Evolutionary conservation across 108 stramenopile species (phyloP), one percentile per base, ranked within the genome.

Genomic region (Craspedostauros australis): DNA sequence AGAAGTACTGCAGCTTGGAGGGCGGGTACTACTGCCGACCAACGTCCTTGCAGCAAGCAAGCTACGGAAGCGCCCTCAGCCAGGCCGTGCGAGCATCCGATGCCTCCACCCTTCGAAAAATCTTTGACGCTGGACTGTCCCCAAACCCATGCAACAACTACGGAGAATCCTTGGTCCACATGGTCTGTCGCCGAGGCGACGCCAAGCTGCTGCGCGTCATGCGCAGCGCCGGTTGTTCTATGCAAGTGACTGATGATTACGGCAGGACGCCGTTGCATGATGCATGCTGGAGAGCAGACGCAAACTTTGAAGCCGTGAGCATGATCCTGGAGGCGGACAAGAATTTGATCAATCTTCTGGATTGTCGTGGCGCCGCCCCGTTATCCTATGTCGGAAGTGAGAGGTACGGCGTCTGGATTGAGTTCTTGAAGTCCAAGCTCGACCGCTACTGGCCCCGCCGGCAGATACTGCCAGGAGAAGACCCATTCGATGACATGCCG

Each of bases 211-310:
- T 87, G 0, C 49, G 44, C 19, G 44, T 76, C 3, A 36, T 88
- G 24, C 18, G 78, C 0, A 66, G 81, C 4, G 49, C 44, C 12
- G 78, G 79, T 2, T 50, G 46, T 22, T 66, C 57, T 1, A 43
- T 78, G 19, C 76, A 84, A 64, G 72, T 83, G 22, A 52, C 54
- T 42, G n/a, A 93, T 55, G 87, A 88, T 55, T 87, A 63, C 54
- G 91, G 91, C 1, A 69, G 87, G 1, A 93, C 87, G 7, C 83
- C 85, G 3, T 42, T 89, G 31, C 91, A 93, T 49, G 91, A 93
- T 67, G 82, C 77, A 0, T 87, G 79, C 24, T 93, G 87, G 86
- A 77, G 75, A 8, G 54, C 67, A 15, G 32, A 68, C 5, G 73
- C 83, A 6, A 58, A 68, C 19, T 70, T 76, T 46, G 73, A 73